Conservation (phyloP, 2,329 filamentous ascomycete genomes). For the Pseudopyricularia cyperi region DNA sequence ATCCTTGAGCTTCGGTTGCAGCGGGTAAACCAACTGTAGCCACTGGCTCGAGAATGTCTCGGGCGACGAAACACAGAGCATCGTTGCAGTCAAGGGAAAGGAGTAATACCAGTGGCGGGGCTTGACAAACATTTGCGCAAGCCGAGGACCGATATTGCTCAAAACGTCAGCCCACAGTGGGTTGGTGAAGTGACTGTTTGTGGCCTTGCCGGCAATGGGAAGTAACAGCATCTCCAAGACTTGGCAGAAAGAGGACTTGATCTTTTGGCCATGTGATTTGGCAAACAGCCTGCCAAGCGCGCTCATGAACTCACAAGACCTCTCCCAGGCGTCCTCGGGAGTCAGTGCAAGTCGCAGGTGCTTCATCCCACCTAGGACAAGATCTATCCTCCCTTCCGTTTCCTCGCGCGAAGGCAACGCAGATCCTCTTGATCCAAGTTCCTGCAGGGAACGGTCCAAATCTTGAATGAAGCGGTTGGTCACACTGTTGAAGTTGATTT, state of each 20-base stretch:
- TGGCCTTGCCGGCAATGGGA: slow-evolving; percentile 72
- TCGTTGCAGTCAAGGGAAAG: slow-evolving; percentile 75
- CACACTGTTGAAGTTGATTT: slow-evolving; percentile 77
- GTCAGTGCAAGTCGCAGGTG: slow-evolving; percentile 67
- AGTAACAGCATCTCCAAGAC: slow-evolving; percentile 77
- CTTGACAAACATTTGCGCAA: slow-evolving; percentile 78
- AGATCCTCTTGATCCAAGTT: slow-evolving; percentile 58
- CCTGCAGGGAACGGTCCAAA: slow-evolving; percentile 64
- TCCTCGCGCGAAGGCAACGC: slow-evolving; percentile 44
- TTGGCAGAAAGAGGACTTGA: slow-evolving; percentile 92
- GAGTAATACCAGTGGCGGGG: slow-evolving; percentile 83
- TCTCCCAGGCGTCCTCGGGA: slow-evolving; percentile 65
- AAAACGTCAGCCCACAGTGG: slow-evolving; percentile 83
- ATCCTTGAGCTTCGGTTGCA: slow-evolving; percentile 77
- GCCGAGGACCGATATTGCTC: slow-evolving; percentile 60
- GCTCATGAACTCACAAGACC: slow-evolving; percentile 80
- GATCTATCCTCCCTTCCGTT: slow-evolving; percentile 68
- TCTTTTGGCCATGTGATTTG: slow-evolving; percentile 71
- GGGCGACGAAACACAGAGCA: slow-evolving; percentile 76
- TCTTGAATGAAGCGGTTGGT: slow-evolving; percentile 71
- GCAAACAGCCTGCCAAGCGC: slow-evolving; percentile 71
- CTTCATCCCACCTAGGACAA: slow-evolving; percentile 85
- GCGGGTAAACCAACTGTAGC: slow-evolving; percentile 64
- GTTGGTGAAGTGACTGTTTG: slow-evolving; percentile 60
- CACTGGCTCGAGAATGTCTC: slow-evolving; percentile 79